phyloP scores from a whole-genome alignment of 2,329 filamentous ascomycete genomes.

The Sphaerulina vaccinii region DNA sequence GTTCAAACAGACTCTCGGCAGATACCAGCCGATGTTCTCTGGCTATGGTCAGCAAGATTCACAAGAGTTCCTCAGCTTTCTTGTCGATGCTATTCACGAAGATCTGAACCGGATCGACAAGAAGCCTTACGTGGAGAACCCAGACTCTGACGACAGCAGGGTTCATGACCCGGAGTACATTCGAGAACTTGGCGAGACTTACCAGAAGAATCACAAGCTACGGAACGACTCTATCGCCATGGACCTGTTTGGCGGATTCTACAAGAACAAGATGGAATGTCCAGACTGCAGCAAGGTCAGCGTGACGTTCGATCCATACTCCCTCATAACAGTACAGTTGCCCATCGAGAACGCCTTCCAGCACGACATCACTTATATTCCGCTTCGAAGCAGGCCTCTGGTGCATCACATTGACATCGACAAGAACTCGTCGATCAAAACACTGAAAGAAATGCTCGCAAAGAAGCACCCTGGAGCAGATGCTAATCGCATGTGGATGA shows the following conservation, averaged over 20 bases:
- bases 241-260: conserved; percentile 95
- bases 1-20: conserved; percentile 80
- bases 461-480: conserved; percentile 53
- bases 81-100: conserved; percentile 91
- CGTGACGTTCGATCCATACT: conserved; percentile 98
- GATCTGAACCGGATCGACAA: conserved; percentile 90
- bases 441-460: conserved; percentile 63
- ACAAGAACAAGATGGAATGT: conserved; percentile 95
- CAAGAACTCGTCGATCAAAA: conserved; percentile 68
- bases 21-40: conserved; percentile 80
- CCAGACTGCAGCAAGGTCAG: conserved; percentile 90
- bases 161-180: conserved; percentile 79
- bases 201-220: conserved; percentile 87
- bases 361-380: conserved; percentile 72
- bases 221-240: conserved; percentile 94
- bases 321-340: conserved; percentile 85
- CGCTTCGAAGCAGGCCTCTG: conserved; percentile 69
- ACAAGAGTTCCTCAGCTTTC: conserved; percentile 92
- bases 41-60: conserved; percentile 97
- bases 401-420: conserved; percentile 76
- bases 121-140: conserved; percentile 97
- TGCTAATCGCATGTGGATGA: conserved; percentile 67
- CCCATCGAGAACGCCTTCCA: conserved; percentile 82
- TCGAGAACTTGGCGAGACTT: conserved; percentile 78
- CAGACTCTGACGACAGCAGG: conserved; percentile 96